Percentiles rank a stretch among this genome's conserved stretches.
Conservation (phyloP, 2,329 filamentous ascomycete species). For the Trichoderma sp. region DNA sequence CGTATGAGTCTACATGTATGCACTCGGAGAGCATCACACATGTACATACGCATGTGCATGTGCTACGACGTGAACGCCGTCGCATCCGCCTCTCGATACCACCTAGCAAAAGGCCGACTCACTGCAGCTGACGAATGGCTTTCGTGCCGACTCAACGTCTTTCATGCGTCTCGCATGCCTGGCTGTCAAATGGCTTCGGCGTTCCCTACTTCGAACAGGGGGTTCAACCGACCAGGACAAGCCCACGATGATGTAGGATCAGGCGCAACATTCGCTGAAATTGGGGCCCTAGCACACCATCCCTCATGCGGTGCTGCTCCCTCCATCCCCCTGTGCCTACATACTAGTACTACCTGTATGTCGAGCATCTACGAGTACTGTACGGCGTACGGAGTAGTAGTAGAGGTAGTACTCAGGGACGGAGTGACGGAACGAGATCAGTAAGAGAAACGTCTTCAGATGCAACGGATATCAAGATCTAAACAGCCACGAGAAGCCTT, state of each 20-base stretch:
- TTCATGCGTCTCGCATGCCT: neutral
- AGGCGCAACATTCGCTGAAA: slow-evolving; percentile 15
- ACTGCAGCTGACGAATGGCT: neutral
- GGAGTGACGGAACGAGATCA: no score
- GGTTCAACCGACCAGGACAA: neutral
- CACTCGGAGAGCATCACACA: neutral
- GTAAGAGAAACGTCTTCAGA: neutral
- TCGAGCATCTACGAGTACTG: no score
- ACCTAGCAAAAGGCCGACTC: neutral
- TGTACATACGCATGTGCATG: neutral
- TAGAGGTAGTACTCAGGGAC: no score
- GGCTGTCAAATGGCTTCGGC: neutral
- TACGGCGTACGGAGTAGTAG: no score
- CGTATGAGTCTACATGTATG: neutral
- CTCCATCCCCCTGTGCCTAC: neutral
- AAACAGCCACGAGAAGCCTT: neutral
- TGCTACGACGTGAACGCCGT: neutral
- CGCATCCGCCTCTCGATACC: neutral
- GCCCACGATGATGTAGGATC: neutral
- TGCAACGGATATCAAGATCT: neutral
- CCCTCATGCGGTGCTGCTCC: neutral
- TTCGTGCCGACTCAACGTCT: neutral
- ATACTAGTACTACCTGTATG: neutral
- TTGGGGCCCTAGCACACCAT: neutral
- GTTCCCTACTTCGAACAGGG: neutral